Percentiles rank a stretch among this genome's conserved stretches.
Conservation (phyloP, 805 yeast genomes). For the Babjeviella inositovora region DNA sequence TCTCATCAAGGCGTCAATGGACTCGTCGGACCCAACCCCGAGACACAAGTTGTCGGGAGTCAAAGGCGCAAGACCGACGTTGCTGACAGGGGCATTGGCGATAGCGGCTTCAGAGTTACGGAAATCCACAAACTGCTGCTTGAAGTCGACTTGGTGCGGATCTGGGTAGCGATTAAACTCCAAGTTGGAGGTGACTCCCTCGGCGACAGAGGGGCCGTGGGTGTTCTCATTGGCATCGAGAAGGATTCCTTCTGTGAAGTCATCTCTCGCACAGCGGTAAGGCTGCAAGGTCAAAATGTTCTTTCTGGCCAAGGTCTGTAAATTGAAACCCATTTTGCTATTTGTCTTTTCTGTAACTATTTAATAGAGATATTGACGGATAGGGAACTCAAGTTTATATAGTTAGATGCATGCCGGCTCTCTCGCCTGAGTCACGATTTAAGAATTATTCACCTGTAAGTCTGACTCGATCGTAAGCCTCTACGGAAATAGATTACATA, state of each 20-base stretch:
- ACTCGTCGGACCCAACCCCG: conserved; percentile 97
- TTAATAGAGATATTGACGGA: no score
- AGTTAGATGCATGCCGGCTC: no score
- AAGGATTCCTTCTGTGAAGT: conserved; percentile 73
- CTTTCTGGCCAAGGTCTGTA: conserved; percentile 58
- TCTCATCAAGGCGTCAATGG: conserved; percentile 78
- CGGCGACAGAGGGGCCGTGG: conserved; percentile 63
- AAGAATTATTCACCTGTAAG: no score
- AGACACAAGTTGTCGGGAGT: conserved; percentile 62
- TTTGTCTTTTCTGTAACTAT: no score
- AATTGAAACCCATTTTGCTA: conserved; percentile 24
- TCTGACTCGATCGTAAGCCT: no score
- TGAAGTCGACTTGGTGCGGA: conserved; percentile 78
- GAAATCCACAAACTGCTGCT: conserved; percentile 52
- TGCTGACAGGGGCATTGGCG: conserved; percentile 3
- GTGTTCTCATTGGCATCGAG: conserved; percentile 96
- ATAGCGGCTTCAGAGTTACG: conserved; percentile 36
- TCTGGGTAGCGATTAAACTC: conserved; percentile 90
- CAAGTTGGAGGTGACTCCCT: conserved; percentile 23
- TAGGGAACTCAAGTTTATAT: no score
- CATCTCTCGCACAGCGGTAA: conserved; percentile 94
- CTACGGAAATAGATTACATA: no score
- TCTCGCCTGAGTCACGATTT: no score
- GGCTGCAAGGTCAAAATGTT: conserved; percentile 76
- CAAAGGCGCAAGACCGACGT: conserved; percentile 12